These are phyloP conservation scores for Alternaria infectoria DNA, from an alignment of 2,329 filamentous ascomycete species.

Conservation along the genomic window DNA sequence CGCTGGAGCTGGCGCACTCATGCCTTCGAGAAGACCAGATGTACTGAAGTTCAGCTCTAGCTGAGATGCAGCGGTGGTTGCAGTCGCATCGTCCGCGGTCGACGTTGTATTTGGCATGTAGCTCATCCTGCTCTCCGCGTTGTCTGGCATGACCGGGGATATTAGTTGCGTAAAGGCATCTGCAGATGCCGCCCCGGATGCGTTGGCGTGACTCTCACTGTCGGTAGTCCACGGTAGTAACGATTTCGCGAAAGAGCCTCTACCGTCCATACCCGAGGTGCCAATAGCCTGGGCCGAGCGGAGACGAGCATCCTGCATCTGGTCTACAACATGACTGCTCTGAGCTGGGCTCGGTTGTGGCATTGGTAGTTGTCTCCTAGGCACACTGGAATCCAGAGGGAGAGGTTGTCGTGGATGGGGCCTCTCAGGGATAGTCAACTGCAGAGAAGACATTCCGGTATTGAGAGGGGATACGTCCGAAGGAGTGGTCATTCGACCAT, in stretches of 20 bases:
- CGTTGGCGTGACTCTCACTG: slow-evolving; percentile 12
- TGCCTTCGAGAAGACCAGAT: slow-evolving; percentile 27
- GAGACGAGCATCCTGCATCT: slow-evolving; percentile 40
- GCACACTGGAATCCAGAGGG: slow-evolving; percentile 18
- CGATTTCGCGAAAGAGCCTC: slow-evolving; percentile 26
- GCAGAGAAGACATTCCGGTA: slow-evolving; percentile 35
- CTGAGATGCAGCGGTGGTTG: slow-evolving; percentile 12
- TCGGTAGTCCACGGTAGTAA: slow-evolving; percentile 28
- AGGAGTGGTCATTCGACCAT: slow-evolving; percentile 7
- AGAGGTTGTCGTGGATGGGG: slow-evolving; percentile 22
- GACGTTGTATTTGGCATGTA: slow-evolving; percentile 17
- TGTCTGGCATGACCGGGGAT: slow-evolving; percentile 10
- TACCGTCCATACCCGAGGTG: slow-evolving; percentile 9
- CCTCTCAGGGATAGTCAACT: slow-evolving; percentile 34
- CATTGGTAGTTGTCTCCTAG: slow-evolving; percentile 40
- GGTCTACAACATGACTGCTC: slow-evolving; percentile 34
- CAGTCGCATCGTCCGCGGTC: slow-evolving; percentile 9
- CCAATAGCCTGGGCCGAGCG: slow-evolving; percentile 31
- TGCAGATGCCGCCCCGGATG: slow-evolving; percentile 15
- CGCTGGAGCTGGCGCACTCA: slow-evolving; percentile 23
- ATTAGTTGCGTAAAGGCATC: slow-evolving; percentile 3
- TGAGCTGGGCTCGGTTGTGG: slow-evolving; percentile 39
- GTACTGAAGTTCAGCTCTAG: slow-evolving; percentile 35
- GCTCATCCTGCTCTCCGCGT: slow-evolving; percentile 11
- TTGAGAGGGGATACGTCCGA: slow-evolving; percentile 38